Percentiles rank a stretch among this genome's conserved stretches.
phyloP scores from a whole-genome alignment of 2,329 filamentous ascomycete genomes.

The Exophiala phaeomuriformis region DNA sequence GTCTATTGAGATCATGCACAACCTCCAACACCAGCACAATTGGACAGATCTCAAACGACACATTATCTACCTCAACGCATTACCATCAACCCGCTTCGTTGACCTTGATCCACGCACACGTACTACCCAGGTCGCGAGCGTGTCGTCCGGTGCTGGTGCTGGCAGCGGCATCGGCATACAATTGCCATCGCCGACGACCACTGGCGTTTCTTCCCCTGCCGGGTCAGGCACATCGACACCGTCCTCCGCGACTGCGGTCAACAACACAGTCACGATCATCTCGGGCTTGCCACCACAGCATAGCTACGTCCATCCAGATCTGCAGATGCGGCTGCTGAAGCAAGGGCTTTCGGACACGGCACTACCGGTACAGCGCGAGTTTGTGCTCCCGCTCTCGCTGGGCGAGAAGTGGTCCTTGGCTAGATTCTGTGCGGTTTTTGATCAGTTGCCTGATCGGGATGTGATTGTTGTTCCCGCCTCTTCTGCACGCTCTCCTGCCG shows the following conservation, averaged over 20 bases:
- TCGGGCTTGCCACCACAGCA: slow-evolving; percentile 55
- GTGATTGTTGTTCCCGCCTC: slow-evolving; percentile 9
- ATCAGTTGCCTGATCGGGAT: slow-evolving; percentile 40
- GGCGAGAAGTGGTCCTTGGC: slow-evolving; percentile 54
- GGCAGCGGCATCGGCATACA: neutral
- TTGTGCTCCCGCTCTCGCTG: slow-evolving; percentile 53
- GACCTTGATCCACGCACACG: neutral
- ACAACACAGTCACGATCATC: slow-evolving; percentile 45
- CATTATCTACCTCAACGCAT: slow-evolving; percentile 26
- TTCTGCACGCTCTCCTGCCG: slow-evolving; percentile 6
- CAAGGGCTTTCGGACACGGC: slow-evolving; percentile 42
- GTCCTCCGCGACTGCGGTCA: slow-evolving; percentile 1
- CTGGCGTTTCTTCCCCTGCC: slow-evolving; percentile 11
- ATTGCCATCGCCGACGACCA: neutral
- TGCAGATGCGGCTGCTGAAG: slow-evolving; percentile 55
- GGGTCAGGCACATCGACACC: slow-evolving; percentile 9
- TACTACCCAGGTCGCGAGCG: neutral
- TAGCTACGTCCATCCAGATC: slow-evolving; percentile 58
- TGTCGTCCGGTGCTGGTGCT: neutral
- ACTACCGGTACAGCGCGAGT: slow-evolving; percentile 47
- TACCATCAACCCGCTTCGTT: neutral
- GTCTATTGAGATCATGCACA: slow-evolving; percentile 54
- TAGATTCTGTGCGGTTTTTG: slow-evolving; percentile 51
- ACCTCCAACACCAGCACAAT: slow-evolving; percentile 56
- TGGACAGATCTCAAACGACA: slow-evolving; percentile 50